phyloP scores from a whole-genome alignment of 2,329 filamentous ascomycete species.

The Furcasterigmium sp. region DNA sequence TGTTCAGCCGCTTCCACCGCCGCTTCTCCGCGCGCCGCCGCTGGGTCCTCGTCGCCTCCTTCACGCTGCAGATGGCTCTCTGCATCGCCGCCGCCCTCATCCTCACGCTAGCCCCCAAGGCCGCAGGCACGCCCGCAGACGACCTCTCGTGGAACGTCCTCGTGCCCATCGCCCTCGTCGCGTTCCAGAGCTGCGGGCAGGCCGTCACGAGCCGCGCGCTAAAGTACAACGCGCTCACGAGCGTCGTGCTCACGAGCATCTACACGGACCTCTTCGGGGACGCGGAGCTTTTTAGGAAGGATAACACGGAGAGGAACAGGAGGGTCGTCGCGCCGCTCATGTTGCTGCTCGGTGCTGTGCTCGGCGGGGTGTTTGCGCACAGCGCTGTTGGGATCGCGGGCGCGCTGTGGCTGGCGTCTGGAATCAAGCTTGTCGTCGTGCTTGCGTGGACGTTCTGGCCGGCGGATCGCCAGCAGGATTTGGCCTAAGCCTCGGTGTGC shows the following conservation, averaged over 20 bases:
- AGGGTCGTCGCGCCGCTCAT: constrained; percentile 43
- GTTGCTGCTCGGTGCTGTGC: constrained; percentile 42
- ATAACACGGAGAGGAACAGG: constrained; percentile 46
- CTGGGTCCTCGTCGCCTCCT: constrained; percentile 60
- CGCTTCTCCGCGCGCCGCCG: constrained; percentile 54
- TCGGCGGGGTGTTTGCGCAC: constrained; percentile 44
- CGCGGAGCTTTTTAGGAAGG: constrained; percentile 35
- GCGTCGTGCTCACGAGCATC: constrained; percentile 74
- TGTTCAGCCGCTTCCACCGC: constrained; percentile 66
- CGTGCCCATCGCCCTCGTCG: constrained; percentile 62
- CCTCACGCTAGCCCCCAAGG: constrained; percentile 31
- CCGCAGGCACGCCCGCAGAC: constrained; percentile 29
- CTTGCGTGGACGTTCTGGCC: constrained; percentile 59
- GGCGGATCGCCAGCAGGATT: constrained; percentile 24
- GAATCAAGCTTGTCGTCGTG: constrained; percentile 51
- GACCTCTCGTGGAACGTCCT: constrained; percentile 54
- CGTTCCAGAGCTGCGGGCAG: constrained; percentile 74
- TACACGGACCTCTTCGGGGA: constrained; percentile 79
- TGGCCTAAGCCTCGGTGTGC: too few relatives aligned
- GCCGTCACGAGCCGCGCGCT: constrained; percentile 69
- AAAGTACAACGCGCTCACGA: constrained; percentile 66
- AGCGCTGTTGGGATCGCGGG: constrained; percentile 42
- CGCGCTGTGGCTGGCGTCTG: constrained; percentile 55
- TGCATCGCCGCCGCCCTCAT: constrained; percentile 42
- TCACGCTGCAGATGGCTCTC: constrained; percentile 44